Conservation (phyloP, 495 filamentous ascomycete genomes). For the Aspergillus conjunctus region DNA sequence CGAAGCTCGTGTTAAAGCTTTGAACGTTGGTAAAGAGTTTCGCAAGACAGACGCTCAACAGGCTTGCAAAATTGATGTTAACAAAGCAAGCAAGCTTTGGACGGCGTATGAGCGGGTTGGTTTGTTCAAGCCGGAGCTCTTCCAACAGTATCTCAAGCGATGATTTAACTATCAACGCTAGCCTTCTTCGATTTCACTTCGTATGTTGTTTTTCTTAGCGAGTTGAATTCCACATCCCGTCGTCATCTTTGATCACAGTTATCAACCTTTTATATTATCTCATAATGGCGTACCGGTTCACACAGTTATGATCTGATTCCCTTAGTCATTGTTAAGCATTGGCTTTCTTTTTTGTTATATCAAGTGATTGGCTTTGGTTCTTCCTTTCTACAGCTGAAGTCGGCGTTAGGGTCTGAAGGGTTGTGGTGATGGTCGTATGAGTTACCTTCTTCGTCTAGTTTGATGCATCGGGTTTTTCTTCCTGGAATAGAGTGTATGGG, state of each 20-base stretch:
- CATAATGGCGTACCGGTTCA: slow-evolving; percentile 12
- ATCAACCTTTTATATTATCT: background rate
- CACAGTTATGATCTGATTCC: background rate
- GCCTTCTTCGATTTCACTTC: slow-evolving; percentile 4
- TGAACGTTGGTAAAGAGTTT: slow-evolving; percentile 79
- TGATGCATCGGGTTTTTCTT: background rate
- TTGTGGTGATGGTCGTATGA: background rate
- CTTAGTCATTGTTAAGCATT: background rate
- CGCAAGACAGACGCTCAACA: slow-evolving; percentile 97
- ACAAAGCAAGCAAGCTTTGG: slow-evolving; percentile 97
- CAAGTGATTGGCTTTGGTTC: background rate
- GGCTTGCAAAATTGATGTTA: slow-evolving; percentile 97
- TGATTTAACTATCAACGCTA: background rate
- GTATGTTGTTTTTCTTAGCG: slow-evolving; percentile 13
- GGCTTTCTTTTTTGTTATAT: slow-evolving; percentile 9
- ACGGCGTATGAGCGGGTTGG: slow-evolving; percentile 86
- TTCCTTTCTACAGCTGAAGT: too few relatives aligned
- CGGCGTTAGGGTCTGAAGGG: background rate
- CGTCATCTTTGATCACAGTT: background rate
- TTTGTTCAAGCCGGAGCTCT: slow-evolving; percentile 73
- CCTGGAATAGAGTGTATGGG: background rate
- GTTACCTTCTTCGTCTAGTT: background rate
- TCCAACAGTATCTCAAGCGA: slow-evolving; percentile 53
- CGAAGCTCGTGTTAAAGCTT: slow-evolving; percentile 67
- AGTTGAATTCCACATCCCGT: slow-evolving; percentile 1